Conservation (phyloP, 129 eudicot genomes). For the Saposhnikovia divaricata region DNA sequence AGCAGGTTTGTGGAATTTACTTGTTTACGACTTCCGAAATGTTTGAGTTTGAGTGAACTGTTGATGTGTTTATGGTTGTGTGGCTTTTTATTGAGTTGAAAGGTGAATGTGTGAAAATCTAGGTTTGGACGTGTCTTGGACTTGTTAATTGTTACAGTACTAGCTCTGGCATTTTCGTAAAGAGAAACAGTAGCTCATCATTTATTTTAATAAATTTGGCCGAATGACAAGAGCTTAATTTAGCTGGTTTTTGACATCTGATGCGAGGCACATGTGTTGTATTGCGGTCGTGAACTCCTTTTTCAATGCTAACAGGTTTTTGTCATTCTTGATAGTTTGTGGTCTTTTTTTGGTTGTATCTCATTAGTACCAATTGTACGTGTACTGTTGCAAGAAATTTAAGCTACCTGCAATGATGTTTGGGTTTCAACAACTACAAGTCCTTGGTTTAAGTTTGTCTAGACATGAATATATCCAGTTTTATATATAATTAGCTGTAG, state of each 20-base stretch:
- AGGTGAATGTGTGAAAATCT: neutral
- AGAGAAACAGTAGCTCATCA: too few species aligned
- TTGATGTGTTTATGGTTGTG: neutral
- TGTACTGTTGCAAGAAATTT: neutral
- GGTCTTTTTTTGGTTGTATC: neutral
- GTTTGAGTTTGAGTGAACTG: neutral
- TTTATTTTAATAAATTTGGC: too few species aligned
- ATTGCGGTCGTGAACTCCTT: neutral
- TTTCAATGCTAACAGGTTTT: neutral
- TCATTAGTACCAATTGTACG: neutral
- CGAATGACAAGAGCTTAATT: too few species aligned
- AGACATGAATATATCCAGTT: too few species aligned
- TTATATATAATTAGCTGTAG: too few species aligned
- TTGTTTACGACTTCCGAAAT: neutral
- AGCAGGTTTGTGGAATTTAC: conserved; percentile 49
- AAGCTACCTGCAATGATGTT: neutral
- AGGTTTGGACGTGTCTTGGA: neutral
- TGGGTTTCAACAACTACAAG: too few species aligned
- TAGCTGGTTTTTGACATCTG: too few species aligned
- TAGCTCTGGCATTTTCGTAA: too few species aligned
- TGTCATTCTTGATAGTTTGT: neutral
- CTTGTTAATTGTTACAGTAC: neutral
- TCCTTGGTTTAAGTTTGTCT: too few species aligned
- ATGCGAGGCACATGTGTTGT: neutral
- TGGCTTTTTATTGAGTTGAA: neutral